Evolutionary conservation across 768 basidiomycete species (phyloP), one percentile per base, ranked within the genome.

Genomic region (Dendrothele bispora): DNA sequence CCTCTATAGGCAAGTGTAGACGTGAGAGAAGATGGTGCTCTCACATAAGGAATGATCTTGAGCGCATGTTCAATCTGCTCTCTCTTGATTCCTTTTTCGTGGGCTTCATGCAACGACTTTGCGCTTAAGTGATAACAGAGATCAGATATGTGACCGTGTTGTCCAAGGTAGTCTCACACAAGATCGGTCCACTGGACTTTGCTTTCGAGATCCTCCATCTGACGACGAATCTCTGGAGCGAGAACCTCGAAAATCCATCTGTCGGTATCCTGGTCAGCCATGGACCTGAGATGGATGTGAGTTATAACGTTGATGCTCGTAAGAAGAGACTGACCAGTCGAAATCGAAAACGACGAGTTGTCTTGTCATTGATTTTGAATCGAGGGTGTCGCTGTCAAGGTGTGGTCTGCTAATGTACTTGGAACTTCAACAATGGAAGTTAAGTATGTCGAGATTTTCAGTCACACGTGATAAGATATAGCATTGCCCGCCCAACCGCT

Each of bases 211-310:
- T 71, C 73, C 60, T 89, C 78, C 75, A 97, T 83, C 61, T 88
- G 82, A 39, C 91, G 74, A 45, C 97, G 88, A 36, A 98, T 74
- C 56, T 91, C 83, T 2, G 86, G 86, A 0, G 85, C 88, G 27
- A 94, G 78, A 48, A 95, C 91, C 64, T 95, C 91, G 54, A 91
- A 84, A 50, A 94, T 72, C 82, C 88, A 99, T 68, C 94, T 75
- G 67, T 98, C 97, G 1, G 94, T 87, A 71, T 99, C 97, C 71
- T 98, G 95, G 70, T 99, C 95, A 46, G 85, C 84, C 68, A 90
- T 79, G 28, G 90, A 92, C 89, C 89, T 92, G 55, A 29, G 25
- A 41, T 20, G 10, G 41, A 24, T 29, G 12, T 29, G 15, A 21
- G 27, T 40, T 14, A 30, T 18, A 12, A 17, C 38, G 10, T 39